Percentiles rank a stretch among this genome's conserved stretches.
These are phyloP conservation scores for Diaporthe citrichinensis DNA, from an alignment of 2,329 filamentous ascomycete genomes.

Conservation along the genomic window DNA sequence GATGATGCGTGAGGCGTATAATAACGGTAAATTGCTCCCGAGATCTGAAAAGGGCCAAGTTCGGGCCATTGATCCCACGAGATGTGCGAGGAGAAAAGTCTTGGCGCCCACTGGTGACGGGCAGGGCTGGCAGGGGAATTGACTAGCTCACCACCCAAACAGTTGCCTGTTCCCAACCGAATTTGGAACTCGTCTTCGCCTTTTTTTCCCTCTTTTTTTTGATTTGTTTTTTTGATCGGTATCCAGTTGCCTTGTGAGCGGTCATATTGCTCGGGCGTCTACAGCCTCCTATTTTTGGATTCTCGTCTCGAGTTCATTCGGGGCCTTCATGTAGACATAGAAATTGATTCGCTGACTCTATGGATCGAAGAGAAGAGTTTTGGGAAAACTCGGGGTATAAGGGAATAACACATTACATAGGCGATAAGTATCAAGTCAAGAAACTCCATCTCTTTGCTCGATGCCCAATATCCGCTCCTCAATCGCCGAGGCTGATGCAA, in stretches of 20 bases:
- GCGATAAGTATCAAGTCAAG: slow-evolving; percentile 23
- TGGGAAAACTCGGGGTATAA: slow-evolving; percentile 33
- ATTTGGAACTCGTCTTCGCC: background rate
- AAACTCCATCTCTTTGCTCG: slow-evolving; percentile 16
- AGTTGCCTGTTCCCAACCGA: background rate
- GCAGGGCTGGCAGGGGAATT: slow-evolving; percentile 7
- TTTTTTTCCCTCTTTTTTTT: too few species aligned
- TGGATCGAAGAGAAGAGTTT: slow-evolving; percentile 24
- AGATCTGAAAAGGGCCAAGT: slow-evolving; percentile 1
- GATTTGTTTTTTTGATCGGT: too few species aligned
- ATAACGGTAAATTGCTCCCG: slow-evolving; percentile 10
- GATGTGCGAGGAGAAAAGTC: slow-evolving; percentile 11
- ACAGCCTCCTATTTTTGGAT: background rate
- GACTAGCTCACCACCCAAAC: slow-evolving; percentile 3
- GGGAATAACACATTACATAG: slow-evolving; percentile 37
- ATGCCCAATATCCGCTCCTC: slow-evolving; percentile 1
- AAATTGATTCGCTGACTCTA: slow-evolving; percentile 32
- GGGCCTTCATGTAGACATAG: background rate
- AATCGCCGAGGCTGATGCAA: slow-evolving; percentile 31
- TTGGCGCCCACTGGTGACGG: slow-evolving; percentile 10
- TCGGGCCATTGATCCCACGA: slow-evolving; percentile 31
- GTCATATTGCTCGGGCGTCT: background rate
- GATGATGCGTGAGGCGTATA: slow-evolving; percentile 6
- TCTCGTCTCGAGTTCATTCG: background rate
- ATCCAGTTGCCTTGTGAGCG: too few species aligned